phyloP scores from a whole-genome alignment of 495 filamentous ascomycete genomes.

The Podospora tetraspora region DNA sequence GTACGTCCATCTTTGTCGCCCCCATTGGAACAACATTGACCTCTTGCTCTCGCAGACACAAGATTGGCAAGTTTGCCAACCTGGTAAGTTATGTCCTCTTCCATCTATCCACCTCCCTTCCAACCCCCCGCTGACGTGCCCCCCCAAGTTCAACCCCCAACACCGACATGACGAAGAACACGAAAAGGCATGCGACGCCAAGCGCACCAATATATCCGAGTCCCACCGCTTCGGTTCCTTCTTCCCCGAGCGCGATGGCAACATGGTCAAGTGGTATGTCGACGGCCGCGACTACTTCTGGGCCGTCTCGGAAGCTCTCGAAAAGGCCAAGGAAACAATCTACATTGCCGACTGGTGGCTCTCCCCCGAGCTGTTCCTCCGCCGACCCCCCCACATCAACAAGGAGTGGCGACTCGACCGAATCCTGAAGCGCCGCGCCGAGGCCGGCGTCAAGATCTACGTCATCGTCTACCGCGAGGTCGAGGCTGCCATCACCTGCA shows the following conservation, averaged over 20 bases:
- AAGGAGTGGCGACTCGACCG: constrained; percentile 88
- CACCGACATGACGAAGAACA: constrained; percentile 95
- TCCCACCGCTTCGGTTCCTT: constrained; percentile 82
- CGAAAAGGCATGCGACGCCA: constrained; percentile 76
- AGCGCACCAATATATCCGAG: constrained; percentile 65
- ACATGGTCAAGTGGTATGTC: constrained; percentile 94
- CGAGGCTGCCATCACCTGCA: constrained; percentile 79
- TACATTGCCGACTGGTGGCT: constrained; percentile 99
- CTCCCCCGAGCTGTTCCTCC: constrained; percentile 85
- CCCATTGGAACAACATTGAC: too few species aligned
- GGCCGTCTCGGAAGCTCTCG: constrained; percentile 82
- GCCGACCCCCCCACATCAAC: constrained; percentile 71
- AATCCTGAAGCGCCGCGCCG: constrained; percentile 78
- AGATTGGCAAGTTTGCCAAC: constrained; percentile 52
- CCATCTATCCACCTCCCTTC: background rate
- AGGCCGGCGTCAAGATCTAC: constrained; percentile 91
- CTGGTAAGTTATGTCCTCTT: constrained; percentile 37
- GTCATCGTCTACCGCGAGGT: constrained; percentile 92
- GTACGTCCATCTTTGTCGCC: constrained; percentile 22
- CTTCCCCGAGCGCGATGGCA: constrained; percentile 77
- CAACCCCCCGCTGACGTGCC: constrained; percentile 5
- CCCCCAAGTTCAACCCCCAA: constrained; percentile 65
- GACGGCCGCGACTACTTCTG: constrained; percentile 91
- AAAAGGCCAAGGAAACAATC: constrained; percentile 83
- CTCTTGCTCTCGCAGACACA: constrained; percentile 43